Percentiles rank a stretch among this genome's conserved stretches.
Conservation (phyloP, 306 rosid genomes). For the Acmispon strigosus region DNA sequence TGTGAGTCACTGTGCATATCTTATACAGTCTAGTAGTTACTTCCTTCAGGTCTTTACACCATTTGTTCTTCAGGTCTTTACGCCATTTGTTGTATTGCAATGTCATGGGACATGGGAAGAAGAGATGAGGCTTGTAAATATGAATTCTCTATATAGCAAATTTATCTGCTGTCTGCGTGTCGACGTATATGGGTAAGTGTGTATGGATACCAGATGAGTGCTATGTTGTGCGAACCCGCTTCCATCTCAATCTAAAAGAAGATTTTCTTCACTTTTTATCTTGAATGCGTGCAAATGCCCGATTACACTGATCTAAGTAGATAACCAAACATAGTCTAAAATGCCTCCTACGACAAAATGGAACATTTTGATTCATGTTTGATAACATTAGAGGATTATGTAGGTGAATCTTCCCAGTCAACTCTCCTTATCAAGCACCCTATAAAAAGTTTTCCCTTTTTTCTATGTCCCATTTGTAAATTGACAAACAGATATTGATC, state of each 20-base stretch:
- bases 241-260: no score
- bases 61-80: constrained; percentile 13
- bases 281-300: no score
- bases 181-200: neutral
- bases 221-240: no score
- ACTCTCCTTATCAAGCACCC: neutral
- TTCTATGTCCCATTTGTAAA: neutral
- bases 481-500: neutral
- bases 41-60: neutral
- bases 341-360: neutral
- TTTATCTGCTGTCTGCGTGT: constrained; percentile 1
- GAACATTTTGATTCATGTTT: neutral
- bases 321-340: neutral
- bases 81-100: constrained; percentile 22
- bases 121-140: constrained; percentile 39
- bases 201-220: no score
- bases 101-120: constrained; percentile 8
- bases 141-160: neutral
- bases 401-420: neutral
- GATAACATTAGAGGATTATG: neutral
- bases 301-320: no score
- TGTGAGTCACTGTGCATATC: constrained; percentile 36
- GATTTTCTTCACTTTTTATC: no score
- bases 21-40: neutral
- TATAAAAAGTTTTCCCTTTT: neutral